Evolutionary conservation across 2,329 filamentous ascomycete genomes (phyloP).

Genomic region (Dothiorella sarmentorum): DNA sequence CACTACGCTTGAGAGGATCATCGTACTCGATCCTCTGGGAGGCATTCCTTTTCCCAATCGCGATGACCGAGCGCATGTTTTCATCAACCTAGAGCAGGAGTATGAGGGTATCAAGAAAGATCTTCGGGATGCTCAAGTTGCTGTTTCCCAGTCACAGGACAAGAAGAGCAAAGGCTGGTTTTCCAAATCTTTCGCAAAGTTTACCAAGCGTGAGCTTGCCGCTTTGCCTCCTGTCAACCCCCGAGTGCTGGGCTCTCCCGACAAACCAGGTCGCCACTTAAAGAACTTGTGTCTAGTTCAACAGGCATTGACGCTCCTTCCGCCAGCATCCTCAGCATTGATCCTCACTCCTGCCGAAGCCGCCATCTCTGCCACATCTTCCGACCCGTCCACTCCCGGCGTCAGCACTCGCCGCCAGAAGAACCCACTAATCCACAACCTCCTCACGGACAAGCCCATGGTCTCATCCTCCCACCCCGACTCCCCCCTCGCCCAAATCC

Average conservation of each 20-base stretch:
- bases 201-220: constrained; percentile 32
- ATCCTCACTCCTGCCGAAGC: constrained; percentile 85
- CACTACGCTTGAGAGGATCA: constrained; percentile 68
- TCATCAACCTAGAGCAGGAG: constrained; percentile 92
- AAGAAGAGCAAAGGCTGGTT: constrained; percentile 14
- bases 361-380: constrained; percentile 54
- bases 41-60: constrained; percentile 68
- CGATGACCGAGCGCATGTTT: constrained; percentile 68
- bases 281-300: constrained; percentile 73
- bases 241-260: constrained; percentile 8
- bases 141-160: constrained; percentile 20
- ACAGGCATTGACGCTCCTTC: constrained; percentile 69
- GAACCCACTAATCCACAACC: constrained; percentile 92
- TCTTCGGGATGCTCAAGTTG: constrained; percentile 40
- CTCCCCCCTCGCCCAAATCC: constrained; percentile 26
- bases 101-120: constrained; percentile 66
- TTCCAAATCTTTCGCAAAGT: constrained; percentile 46
- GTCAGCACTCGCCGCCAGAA: constrained; percentile 58
- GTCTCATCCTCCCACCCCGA: constrained; percentile 87
- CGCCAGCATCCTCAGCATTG: constrained; percentile 78
- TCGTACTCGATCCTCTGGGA: constrained; percentile 81
- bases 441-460: constrained; percentile 90
- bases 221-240: constrained; percentile 25
- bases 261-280: constrained; percentile 46
- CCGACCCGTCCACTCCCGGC: constrained; percentile 33